Percentiles rank a stretch among this genome's conserved stretches.
Evolutionary conservation across 2,329 filamentous ascomycete genomes (phyloP).

Genomic region (Pyrenochaeta sp.): DNA sequence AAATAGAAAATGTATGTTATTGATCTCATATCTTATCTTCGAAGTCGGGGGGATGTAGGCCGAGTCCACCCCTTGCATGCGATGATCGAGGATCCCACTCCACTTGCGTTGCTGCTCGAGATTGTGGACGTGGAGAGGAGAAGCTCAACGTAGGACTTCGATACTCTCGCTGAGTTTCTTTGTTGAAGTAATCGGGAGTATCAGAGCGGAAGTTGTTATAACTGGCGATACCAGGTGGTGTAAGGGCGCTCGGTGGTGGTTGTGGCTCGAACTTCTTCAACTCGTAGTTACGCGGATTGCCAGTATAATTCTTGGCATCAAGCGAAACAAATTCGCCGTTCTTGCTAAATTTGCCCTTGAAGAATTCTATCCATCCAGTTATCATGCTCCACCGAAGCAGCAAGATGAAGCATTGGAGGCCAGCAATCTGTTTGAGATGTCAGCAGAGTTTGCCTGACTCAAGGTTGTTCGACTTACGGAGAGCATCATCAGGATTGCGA

Average conservation of each 20-base stretch:
- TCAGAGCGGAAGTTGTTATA: constrained; percentile 34
- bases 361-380: constrained; percentile 78
- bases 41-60: constrained; percentile 47
- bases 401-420: constrained; percentile 83
- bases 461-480: constrained; percentile 64
- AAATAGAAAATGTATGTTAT: constrained; percentile 7
- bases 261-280: constrained; percentile 44
- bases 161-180: constrained; percentile 50
- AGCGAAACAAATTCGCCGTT: constrained; percentile 88
- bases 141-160: constrained; percentile 51
- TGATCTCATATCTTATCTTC: constrained; percentile 41
- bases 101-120: constrained; percentile 31
- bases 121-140: constrained; percentile 52
- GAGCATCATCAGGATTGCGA: constrained; percentile 83
- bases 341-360: constrained; percentile 57
- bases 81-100: constrained; percentile 50
- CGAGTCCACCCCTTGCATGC: constrained; percentile 51
- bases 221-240: constrained; percentile 32
- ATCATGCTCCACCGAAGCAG: constrained; percentile 87
- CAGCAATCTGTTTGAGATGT: constrained; percentile 63
- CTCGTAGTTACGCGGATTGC: constrained; percentile 45
- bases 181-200: constrained; percentile 47
- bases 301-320: constrained; percentile 67
- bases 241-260: constrained; percentile 37
- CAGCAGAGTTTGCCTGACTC: not conserved